Base-by-base conservation (phyloP, 768 basidiomycete species). In the Agaricus sinodeliciosus region DNA sequence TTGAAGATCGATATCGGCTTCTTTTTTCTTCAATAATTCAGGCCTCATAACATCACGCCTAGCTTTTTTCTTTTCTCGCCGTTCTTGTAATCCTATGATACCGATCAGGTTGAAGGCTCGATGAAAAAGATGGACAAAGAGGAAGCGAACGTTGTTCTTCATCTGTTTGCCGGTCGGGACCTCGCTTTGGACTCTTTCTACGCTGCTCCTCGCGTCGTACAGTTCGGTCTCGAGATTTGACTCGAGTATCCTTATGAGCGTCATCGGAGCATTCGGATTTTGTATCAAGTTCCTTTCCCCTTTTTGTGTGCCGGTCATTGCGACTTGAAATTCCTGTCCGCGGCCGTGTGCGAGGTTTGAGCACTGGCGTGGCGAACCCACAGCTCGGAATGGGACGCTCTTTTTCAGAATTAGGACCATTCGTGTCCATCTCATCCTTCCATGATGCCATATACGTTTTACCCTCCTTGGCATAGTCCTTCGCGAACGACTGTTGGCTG, bases 11-110 rank as follows among this genome's bases (percentile, higher is more conserved):
- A 46, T 27, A 11, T 55, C 58, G 25, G 56, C 44, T 9, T 65
- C 55, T 44, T 56, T 43, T 46, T 56, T 43, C 46, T 63, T 58
- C 49, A 49, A 53, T 35, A 55, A 45, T 19, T 53, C 47, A 4
- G 73, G 70, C 27, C 71, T 62, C 35, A 82, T 71, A 35, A 85
- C 81, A 2, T 72, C 75, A 18, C 76, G 76, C 60, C 80, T 87
- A 19, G 67, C 66, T 49, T 79, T 77, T 63, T 84, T 83, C 42
- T 81, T 74, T 55, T 86, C 79, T 12, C 84, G 78, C 25, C 88
- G 78, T 57, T 84, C 83, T 9, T 74, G 69, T 11, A 87, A 66
- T 50, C 87, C 87, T 90, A 39, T 18, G 34, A 34, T 48, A 1
- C n/a, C n/a, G n/a, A 7, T 13, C 9, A 15, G 8, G 11, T 31